These are phyloP conservation scores for Nakataea oryzae DNA, from an alignment of 2,329 filamentous ascomycete species.

Conservation along the genomic window DNA sequence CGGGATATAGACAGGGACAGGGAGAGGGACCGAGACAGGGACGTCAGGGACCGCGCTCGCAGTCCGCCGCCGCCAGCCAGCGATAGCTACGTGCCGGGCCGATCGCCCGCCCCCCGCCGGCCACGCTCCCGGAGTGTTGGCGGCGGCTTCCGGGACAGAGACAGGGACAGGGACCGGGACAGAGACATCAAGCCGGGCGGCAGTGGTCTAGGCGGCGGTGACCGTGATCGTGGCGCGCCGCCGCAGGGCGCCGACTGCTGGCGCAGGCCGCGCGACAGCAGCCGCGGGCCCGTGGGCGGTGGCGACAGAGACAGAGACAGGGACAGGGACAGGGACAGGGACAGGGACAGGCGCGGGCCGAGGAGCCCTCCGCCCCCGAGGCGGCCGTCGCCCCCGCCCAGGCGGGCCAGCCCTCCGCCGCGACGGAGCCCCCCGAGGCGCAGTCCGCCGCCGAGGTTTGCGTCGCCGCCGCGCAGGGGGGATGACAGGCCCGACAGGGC, in stretches of 20 bases:
- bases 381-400: slow-evolving; percentile 13
- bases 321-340: neutral
- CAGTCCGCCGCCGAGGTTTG: slow-evolving; percentile 22
- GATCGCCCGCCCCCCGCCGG: slow-evolving; percentile 23
- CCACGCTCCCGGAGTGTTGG: slow-evolving; percentile 24
- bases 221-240: neutral
- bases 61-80: slow-evolving; percentile 16
- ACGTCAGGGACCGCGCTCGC: slow-evolving; percentile 21
- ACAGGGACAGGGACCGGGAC: slow-evolving; percentile 17
- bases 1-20: slow-evolving; percentile 15
- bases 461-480: slow-evolving; percentile 28
- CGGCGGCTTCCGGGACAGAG: slow-evolving; percentile 23
- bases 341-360: neutral
- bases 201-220: neutral
- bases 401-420: slow-evolving; percentile 15
- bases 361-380: neutral
- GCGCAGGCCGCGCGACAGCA: slow-evolving; percentile 24
- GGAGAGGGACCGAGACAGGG: slow-evolving; percentile 14
- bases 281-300: slow-evolving; percentile 15
- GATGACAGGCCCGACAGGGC: slow-evolving; percentile 20
- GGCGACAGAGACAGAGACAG: neutral
- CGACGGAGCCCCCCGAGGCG: slow-evolving; percentile 22
- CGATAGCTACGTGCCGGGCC: slow-evolving; percentile 30
- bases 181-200: slow-evolving; percentile 16
- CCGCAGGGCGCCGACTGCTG: slow-evolving; percentile 20